These are phyloP conservation scores for Lachancea waltii DNA, from an alignment of 805 yeast genomes.

Conservation along the genomic window DNA sequence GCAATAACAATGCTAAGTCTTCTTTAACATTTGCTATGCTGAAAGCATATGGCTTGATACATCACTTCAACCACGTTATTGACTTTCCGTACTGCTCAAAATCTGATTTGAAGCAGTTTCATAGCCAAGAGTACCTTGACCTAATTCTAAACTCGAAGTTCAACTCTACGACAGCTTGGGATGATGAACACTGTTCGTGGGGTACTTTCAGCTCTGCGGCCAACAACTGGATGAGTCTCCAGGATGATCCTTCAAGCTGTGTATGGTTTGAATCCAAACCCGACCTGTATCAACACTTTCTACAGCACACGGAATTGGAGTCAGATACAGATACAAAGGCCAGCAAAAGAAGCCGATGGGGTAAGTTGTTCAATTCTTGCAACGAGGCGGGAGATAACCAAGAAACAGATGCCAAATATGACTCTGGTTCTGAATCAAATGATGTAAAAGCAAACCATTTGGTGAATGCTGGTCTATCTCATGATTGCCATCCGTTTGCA, in stretches of 20 bases:
- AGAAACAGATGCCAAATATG: not conserved
- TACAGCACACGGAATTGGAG: constrained; percentile 1
- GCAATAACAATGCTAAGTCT: constrained; percentile 25
- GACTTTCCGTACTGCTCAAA: constrained; percentile 16
- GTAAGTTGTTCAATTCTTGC: not conserved
- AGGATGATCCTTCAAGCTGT: too few species aligned
- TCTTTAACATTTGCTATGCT: constrained; percentile 23
- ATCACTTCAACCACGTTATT: constrained; percentile 21
- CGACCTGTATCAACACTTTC: constrained; percentile 13
- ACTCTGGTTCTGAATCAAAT: not conserved
- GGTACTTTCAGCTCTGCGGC: constrained; percentile 14
- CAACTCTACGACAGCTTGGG: constrained; percentile 18
- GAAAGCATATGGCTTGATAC: constrained; percentile 18
- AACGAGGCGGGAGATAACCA: not conserved
- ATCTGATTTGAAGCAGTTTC: constrained; percentile 43
- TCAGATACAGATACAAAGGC: constrained; percentile 9
- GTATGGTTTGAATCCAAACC: constrained; percentile 10
- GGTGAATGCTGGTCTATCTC: constrained; percentile 41
- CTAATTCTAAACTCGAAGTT: constrained; percentile 30
- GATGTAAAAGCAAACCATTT: constrained; percentile 8
- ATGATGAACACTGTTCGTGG: constrained; percentile 16
- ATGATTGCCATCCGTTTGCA: constrained; percentile 63
- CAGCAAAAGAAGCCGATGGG: not conserved
- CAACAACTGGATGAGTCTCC: constrained; percentile 12
- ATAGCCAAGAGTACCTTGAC: constrained; percentile 39